A percentile compares a stretch with the other conserved stretches of the same genome.
Conservation (phyloP, 352 stramenopile genomes). For the Elongisporangium anandrum region DNA sequence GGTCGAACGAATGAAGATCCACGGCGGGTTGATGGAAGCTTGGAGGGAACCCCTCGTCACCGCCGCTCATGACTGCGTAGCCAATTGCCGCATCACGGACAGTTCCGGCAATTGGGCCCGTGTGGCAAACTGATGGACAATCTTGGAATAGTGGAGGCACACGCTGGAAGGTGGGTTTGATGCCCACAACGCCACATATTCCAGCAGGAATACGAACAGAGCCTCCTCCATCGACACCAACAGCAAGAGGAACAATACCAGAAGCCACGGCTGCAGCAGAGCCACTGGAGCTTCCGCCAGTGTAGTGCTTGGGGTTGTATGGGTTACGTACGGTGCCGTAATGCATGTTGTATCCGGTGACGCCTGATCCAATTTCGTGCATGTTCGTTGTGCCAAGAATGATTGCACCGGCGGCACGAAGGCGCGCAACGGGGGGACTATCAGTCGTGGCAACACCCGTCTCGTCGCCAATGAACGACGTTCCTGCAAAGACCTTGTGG, state of each 20-base stretch:
- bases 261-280: constrained; percentile 84
- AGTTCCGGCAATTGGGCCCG: constrained; percentile 75
- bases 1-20: constrained; percentile 51
- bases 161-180: constrained; percentile 85
- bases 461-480: constrained; percentile 66
- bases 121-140: constrained; percentile 64
- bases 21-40: constrained; percentile 44
- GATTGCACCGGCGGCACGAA: constrained; percentile 73
- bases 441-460: constrained; percentile 37
- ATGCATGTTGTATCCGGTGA: constrained; percentile 80
- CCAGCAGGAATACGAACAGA: constrained; percentile 88
- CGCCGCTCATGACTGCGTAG: constrained; percentile 80
- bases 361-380: constrained; percentile 77
- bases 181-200: constrained; percentile 85
- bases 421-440: constrained; percentile 44
- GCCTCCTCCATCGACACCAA: constrained; percentile 87
- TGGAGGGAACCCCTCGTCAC: constrained; percentile 36
- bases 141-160: constrained; percentile 52
- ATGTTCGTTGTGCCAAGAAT: constrained; percentile 89
- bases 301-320: constrained; percentile 80
- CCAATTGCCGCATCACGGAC: constrained; percentile 79
- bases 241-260: constrained; percentile 82
- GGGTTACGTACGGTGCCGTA: constrained; percentile 78
- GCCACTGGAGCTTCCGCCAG: constrained; percentile 89
- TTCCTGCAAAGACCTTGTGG: constrained; percentile 64